Evolutionary conservation across 306 rosid species (phyloP).

Genomic region (Datisca glomerata): DNA sequence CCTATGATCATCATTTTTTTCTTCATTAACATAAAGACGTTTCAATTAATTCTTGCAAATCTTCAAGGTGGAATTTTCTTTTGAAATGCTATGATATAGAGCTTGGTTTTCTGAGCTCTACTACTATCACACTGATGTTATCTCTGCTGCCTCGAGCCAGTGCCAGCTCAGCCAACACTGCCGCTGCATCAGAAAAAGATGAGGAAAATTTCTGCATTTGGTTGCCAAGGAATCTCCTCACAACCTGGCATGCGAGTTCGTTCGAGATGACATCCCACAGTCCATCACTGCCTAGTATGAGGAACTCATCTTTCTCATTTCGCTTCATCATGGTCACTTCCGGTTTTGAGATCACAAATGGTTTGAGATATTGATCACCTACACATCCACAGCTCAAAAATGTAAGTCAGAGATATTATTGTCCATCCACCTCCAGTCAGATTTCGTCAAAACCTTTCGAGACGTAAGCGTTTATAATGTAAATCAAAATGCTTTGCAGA

Average conservation of each 20-base stretch:
- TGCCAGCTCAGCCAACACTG: slow-evolving; percentile 51
- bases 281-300: slow-evolving; percentile 79
- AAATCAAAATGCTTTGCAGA: not conserved
- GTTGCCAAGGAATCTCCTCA: slow-evolving; percentile 46
- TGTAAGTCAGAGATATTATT: too few species aligned
- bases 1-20: too few species aligned
- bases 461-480: not conserved
- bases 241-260: slow-evolving; percentile 52
- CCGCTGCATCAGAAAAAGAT: slow-evolving; percentile 46
- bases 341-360: slow-evolving; percentile 71
- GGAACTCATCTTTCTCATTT: slow-evolving; percentile 56
- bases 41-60: too few species aligned
- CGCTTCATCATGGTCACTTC: slow-evolving; percentile 71
- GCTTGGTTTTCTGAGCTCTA: slow-evolving; percentile 37
- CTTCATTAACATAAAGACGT: too few species aligned
- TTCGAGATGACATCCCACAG: slow-evolving; percentile 75
- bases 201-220: slow-evolving; percentile 15
- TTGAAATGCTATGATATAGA: too few species aligned
- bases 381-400: not conserved
- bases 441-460: too few species aligned
- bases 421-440: too few species aligned
- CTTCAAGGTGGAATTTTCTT: too few species aligned
- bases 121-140: slow-evolving; percentile 76
- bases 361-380: slow-evolving; percentile 78
- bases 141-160: slow-evolving; percentile 75